phyloP scores from a whole-genome alignment of 75 land plant genomes.

The Sequoiadendron giganteum region DNA sequence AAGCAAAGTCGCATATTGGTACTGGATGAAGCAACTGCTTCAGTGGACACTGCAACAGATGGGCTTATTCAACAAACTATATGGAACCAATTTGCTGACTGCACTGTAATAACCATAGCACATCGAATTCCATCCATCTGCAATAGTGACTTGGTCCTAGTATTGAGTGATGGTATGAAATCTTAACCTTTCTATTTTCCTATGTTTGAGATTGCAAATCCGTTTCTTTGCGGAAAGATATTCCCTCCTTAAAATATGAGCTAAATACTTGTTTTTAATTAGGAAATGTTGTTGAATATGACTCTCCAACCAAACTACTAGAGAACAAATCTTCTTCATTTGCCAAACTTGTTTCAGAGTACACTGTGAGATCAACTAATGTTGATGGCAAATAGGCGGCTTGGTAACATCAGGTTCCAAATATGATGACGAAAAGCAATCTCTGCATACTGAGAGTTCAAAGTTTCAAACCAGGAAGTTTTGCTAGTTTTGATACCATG shows the following conservation, averaged over 20 bases:
- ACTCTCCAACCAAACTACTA: constrained; percentile 35
- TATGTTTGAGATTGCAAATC: background rate
- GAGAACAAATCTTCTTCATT: constrained; percentile 41
- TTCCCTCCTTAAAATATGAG: background rate
- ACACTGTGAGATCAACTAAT: constrained; percentile 23
- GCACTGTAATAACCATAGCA: constrained; percentile 28
- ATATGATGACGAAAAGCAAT: background rate
- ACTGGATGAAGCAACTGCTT: constrained; percentile 31
- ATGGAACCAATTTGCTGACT: constrained; percentile 14
- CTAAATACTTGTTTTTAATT: background rate
- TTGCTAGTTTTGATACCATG: too few species aligned
- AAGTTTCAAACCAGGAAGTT: too few species aligned
- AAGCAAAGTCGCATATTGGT: constrained; percentile 13
- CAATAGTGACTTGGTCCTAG: constrained; percentile 21
- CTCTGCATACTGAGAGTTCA: background rate
- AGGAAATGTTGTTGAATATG: constrained; percentile 40
- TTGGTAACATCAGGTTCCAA: background rate
- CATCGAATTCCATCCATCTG: constrained; percentile 20
- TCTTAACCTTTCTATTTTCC: background rate
- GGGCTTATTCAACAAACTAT: constrained; percentile 18
- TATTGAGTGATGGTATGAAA: constrained; percentile 20
- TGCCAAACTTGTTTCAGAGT: constrained; percentile 50
- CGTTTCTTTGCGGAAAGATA: background rate
- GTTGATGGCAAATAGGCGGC: background rate
- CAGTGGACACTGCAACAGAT: constrained; percentile 25